phyloP scores from a whole-genome alignment of 2,329 filamentous ascomycete species.

The Aspergillus pseudoviridinutans region DNA sequence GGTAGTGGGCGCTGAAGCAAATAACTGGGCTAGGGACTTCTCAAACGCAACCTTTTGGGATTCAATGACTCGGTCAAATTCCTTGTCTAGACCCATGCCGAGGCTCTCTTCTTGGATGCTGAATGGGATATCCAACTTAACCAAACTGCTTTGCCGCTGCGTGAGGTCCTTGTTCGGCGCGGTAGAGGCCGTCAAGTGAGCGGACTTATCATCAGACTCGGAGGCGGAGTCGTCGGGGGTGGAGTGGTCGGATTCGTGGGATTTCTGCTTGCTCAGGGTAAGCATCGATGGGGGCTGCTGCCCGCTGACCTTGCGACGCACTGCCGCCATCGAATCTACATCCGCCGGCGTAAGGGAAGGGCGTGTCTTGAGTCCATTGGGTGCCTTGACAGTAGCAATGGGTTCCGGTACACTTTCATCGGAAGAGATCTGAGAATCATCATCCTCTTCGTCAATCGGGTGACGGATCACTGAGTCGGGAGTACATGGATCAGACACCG shows the following conservation, averaged over 20 bases:
- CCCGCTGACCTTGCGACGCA: slow-evolving; percentile 77
- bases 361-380: slow-evolving; percentile 81
- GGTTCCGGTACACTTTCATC: slow-evolving; percentile 70
- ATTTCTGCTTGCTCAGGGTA: slow-evolving; percentile 19
- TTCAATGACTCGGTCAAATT: slow-evolving; percentile 94
- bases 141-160: slow-evolving; percentile 67
- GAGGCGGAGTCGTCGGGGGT: slow-evolving; percentile 9
- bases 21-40: slow-evolving; percentile 39
- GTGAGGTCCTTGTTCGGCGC: slow-evolving; percentile 12
- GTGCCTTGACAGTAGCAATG: slow-evolving; percentile 82
- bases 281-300: slow-evolving; percentile 51
- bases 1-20: neutral
- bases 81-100: slow-evolving; percentile 80
- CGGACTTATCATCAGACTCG: slow-evolving; percentile 11
- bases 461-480: slow-evolving; percentile 90
- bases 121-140: slow-evolving; percentile 77
- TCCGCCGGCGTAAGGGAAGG: slow-evolving; percentile 85
- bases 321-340: slow-evolving; percentile 76
- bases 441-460: slow-evolving; percentile 51
- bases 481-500: slow-evolving; percentile 62
- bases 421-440: slow-evolving; percentile 30
- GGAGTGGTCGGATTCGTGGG: slow-evolving; percentile 17
- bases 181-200: slow-evolving; percentile 25
- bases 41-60: slow-evolving; percentile 83
- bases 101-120: slow-evolving; percentile 63